Conservation (phyloP, 2,329 filamentous ascomycete species). For the Cercospora beticola region DNA sequence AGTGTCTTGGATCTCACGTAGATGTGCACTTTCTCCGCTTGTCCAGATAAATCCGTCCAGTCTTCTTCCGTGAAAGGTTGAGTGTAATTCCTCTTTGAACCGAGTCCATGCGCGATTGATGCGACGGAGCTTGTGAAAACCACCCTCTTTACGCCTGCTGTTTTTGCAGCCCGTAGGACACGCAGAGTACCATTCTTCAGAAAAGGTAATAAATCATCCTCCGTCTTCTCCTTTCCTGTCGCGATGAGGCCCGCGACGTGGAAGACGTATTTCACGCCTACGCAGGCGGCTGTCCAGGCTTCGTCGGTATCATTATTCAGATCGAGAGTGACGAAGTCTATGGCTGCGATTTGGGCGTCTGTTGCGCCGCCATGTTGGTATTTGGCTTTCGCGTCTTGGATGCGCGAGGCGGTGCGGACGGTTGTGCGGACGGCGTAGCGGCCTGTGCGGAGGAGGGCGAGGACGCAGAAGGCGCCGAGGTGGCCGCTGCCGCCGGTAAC, state of each 20-base stretch:
- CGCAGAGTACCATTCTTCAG: slow-evolving; percentile 19
- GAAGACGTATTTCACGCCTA: slow-evolving; percentile 14
- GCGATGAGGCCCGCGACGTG: slow-evolving; percentile 23
- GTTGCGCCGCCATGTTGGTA: slow-evolving; percentile 18
- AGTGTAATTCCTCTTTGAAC: slow-evolving; percentile 12
- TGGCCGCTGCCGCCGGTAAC: slow-evolving; percentile 21
- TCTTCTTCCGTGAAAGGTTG: slow-evolving; percentile 23
- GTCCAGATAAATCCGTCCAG: slow-evolving; percentile 23
- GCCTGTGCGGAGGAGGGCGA: slow-evolving; percentile 17
- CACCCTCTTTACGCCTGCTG: slow-evolving; percentile 14
- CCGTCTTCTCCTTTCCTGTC: slow-evolving; percentile 22
- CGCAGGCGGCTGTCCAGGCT: slow-evolving; percentile 21
- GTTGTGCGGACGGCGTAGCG: slow-evolving; percentile 18
- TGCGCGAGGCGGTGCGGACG: slow-evolving; percentile 14
- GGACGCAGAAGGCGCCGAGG: slow-evolving; percentile 16
- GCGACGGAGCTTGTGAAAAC: slow-evolving; percentile 24
- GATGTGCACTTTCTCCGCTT: slow-evolving; percentile 24
- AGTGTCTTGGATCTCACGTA: slow-evolving; percentile 24
- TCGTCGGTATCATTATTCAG: slow-evolving; percentile 15
- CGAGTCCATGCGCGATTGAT: slow-evolving; percentile 21
- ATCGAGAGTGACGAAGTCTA: slow-evolving; percentile 20
- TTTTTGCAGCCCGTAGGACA: slow-evolving; percentile 16
- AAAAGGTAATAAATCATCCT: slow-evolving; percentile 18
- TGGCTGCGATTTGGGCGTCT: slow-evolving; percentile 11
- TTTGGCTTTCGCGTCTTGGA: slow-evolving; percentile 17